These are phyloP conservation scores for Colletotrichum kahawae DNA, from an alignment of 2,329 filamentous ascomycete species.

Conservation along the genomic window DNA sequence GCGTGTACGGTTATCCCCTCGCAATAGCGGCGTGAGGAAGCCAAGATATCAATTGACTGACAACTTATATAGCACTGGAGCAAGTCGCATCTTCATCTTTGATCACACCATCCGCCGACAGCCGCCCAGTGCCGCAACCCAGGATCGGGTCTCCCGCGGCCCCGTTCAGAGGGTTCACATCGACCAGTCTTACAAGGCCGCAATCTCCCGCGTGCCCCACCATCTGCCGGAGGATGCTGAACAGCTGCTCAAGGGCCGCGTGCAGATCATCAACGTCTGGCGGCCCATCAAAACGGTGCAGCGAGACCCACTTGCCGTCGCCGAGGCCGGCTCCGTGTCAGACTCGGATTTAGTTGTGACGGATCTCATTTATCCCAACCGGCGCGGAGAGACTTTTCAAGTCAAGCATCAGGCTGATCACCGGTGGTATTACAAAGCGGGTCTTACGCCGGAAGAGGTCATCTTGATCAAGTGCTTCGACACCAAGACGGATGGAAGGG, in stretches of 20 bases:
- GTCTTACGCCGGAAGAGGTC: constrained; percentile 57
- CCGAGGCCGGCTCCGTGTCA: constrained; percentile 52
- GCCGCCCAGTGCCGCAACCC: constrained; percentile 53
- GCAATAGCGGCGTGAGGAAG: not conserved
- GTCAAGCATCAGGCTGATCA: constrained; percentile 47
- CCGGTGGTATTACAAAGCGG: constrained; percentile 58
- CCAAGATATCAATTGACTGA: not conserved
- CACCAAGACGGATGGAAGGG: constrained; percentile 57
- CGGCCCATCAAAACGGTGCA: constrained; percentile 54
- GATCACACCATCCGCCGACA: constrained; percentile 61
- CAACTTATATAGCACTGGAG: constrained; percentile 55
- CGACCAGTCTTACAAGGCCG: constrained; percentile 54
- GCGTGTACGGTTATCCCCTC: constrained; percentile 45
- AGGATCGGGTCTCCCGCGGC: constrained; percentile 41
- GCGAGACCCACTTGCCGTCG: constrained; percentile 59
- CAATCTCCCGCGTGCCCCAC: constrained; percentile 43
- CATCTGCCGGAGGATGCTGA: constrained; percentile 51
- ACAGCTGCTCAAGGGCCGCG: constrained; percentile 47
- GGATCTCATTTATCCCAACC: constrained; percentile 55
- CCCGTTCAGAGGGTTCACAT: constrained; percentile 59
- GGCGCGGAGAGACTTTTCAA: constrained; percentile 53
- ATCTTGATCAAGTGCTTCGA: constrained; percentile 68
- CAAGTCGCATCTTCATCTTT: constrained; percentile 61
- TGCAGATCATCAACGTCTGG: constrained; percentile 61
- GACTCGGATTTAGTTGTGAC: constrained; percentile 56